phyloP scores from a whole-genome alignment of 441 rosid genomes.

The Adansonia gregorii region DNA sequence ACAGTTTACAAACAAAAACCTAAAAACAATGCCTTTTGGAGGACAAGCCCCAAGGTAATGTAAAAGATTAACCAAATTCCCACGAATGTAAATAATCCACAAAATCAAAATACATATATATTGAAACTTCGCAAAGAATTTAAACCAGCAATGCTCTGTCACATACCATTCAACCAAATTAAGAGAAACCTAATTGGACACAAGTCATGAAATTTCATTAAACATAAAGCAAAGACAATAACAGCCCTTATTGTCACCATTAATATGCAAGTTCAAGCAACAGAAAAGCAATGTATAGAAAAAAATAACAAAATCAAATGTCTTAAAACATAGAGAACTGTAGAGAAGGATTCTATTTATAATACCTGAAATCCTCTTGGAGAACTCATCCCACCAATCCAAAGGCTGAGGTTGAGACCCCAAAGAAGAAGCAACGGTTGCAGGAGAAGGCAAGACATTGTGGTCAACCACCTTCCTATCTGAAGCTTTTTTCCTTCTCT shows the following conservation, averaged over 20 bases:
- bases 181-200: conserved; percentile 31
- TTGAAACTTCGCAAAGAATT: conserved; percentile 21
- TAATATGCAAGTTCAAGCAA: conserved; percentile 19
- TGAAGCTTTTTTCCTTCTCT: conserved; percentile 56
- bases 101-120: conserved; percentile 17
- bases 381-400: conserved; percentile 84
- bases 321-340: not conserved
- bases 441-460: conserved; percentile 47
- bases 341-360: not conserved
- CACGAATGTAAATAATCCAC: conserved; percentile 21
- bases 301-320: conserved; percentile 14
- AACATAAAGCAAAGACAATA: conserved; percentile 24
- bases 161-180: conserved; percentile 29
- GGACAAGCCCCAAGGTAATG: not conserved
- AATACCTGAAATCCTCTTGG: conserved; percentile 65
- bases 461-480: conserved; percentile 67
- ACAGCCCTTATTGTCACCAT: conserved; percentile 18
- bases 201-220: conserved; percentile 28
- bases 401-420: conserved; percentile 41
- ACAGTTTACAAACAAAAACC: conserved; percentile 17
- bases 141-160: not conserved
- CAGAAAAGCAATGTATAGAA: conserved; percentile 24
- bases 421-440: conserved; percentile 33
- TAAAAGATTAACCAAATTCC: conserved; percentile 10
- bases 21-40: not conserved